Evolutionary conservation across 2,329 filamentous ascomycete species (phyloP).

Genomic region (Pochonia chlamydosporia): DNA sequence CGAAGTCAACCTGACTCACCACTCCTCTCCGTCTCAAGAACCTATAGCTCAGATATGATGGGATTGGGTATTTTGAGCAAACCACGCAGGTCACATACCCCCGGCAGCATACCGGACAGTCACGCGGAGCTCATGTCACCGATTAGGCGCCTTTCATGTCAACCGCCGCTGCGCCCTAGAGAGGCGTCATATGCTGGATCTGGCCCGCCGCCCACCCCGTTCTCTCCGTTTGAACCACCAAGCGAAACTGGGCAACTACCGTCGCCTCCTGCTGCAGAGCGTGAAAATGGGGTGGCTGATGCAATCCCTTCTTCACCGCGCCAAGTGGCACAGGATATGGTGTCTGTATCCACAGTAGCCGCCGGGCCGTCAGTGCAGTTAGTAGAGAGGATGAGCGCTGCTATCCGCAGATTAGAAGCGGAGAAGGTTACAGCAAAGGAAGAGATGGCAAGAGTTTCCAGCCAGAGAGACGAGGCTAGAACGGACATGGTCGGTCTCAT

Average conservation of each 20-base stretch:
- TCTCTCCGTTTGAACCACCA: conserved; percentile 40
- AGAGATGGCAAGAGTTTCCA: conserved; percentile 71
- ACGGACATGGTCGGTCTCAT: conserved; percentile 86
- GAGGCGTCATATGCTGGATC: conserved; percentile 32
- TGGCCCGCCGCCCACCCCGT: conserved; percentile 31
- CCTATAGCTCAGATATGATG: conserved; percentile 49
- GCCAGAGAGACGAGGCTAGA: conserved; percentile 89
- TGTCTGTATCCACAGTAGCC: conserved; percentile 82
- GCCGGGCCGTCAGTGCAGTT: conserved; percentile 92
- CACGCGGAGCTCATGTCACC: conserved; percentile 32
- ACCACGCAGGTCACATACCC: conserved; percentile 30
- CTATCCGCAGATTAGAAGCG: conserved; percentile 82
- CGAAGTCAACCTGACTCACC: conserved; percentile 51
- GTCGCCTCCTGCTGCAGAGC: conserved; percentile 35
- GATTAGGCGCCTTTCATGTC: conserved; percentile 44
- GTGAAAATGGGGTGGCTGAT: conserved; percentile 48
- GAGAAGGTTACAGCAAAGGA: conserved; percentile 88
- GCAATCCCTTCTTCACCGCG: conserved; percentile 51
- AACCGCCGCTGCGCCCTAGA: conserved; percentile 37
- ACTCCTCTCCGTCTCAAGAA: conserved; percentile 42
- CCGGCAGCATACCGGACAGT: conserved; percentile 42
- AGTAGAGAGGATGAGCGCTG: conserved; percentile 91
- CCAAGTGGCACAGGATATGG: conserved; percentile 73
- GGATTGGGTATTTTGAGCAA: conserved; percentile 36
- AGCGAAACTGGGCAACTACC: conserved; percentile 27